Evolutionary conservation across 495 filamentous ascomycete genomes (phyloP), one percentile per base, ranked within the genome.

Genomic region (Lindgomyces ingoldianus): DNA sequence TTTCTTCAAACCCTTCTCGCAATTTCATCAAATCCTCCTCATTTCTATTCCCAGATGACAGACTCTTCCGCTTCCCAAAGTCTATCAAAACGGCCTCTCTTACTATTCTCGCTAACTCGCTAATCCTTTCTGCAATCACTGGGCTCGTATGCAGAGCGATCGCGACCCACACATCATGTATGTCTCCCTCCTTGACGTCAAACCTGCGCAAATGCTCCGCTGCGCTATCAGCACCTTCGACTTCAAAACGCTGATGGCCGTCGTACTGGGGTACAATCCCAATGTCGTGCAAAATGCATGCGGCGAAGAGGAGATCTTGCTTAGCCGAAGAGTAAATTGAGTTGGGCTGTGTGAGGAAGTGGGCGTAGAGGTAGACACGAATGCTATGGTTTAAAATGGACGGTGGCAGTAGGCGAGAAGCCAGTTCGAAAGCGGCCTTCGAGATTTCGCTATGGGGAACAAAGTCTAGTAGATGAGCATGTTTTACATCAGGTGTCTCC

Each of bases 381-480:
- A 80, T 64, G 69, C 75, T 79, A 68, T 81, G 80, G 65, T 80
- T 76, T 11, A 81, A 66, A 48, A 81, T 76, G 9, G 74, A 67
- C 2, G 78, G 72, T 2, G 78, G 75, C 2, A 81, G 74, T 0
- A 57, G 18, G 8, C 47, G 24, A 4, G 57, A 29, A 9, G 70
- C 70, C 49, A 60, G 39, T 33, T 60, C 41, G 44, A 24, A 66
- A 1, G 49, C 63, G 49, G 22, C 30, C 9, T 30, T 52, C 9
- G 49, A 16, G 18, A 52, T 22, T 12, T 52, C 49, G 25, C 4
- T 52, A 27, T 24, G 9, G 25, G 49, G 49, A 25, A 52, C 49
- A 25, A 52, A 30, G 11, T 27, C 49, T 27, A 25, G 8, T 12
- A 25, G n/a, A n/a, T n/a, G n/a, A n/a, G n/a, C n/a, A n/a, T n/a